Percentiles rank a stretch among this genome's conserved stretches.
phyloP scores from a whole-genome alignment of 2,329 filamentous ascomycete genomes.

The Didymosphaeria variabile region DNA sequence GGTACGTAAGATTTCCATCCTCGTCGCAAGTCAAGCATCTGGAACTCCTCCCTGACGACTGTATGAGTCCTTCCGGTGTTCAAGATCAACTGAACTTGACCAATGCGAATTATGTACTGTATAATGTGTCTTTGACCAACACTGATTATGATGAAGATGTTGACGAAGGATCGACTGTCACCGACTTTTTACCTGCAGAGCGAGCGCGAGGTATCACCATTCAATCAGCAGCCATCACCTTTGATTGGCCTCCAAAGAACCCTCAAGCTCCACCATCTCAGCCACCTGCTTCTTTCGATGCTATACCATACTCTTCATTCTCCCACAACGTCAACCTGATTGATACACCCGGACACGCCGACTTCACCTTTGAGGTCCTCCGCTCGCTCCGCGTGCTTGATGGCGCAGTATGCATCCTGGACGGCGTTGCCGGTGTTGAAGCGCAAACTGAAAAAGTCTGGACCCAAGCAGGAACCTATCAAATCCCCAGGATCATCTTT shows the following conservation, averaged over 20 bases:
- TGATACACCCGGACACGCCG: constrained; percentile 94
- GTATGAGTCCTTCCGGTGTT: too few species aligned
- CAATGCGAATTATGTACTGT: too few species aligned
- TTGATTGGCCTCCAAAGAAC: constrained; percentile 79
- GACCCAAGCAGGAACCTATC: constrained; percentile 85
- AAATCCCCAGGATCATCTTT: constrained; percentile 82
- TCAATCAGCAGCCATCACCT: constrained; percentile 95
- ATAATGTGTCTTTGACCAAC: too few species aligned
- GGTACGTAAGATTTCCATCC: constrained; percentile 49
- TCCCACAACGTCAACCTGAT: constrained; percentile 69
- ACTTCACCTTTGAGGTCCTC: constrained; percentile 96
- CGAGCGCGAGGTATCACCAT: constrained; percentile 94
- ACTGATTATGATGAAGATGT: constrained; percentile 67
- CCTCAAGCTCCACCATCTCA: constrained; percentile 29
- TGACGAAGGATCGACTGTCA: constrained; percentile 95
- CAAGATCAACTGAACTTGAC: too few species aligned
- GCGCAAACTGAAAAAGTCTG: constrained; percentile 97
- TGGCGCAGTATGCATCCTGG: constrained; percentile 90
- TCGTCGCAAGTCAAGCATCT: neutral
- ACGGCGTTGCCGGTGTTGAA: constrained; percentile 92
- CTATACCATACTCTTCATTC: constrained; percentile 58
- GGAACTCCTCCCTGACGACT: neutral
- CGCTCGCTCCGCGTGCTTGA: constrained; percentile 88
- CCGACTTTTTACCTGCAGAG: constrained; percentile 94
- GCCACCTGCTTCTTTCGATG: constrained; percentile 43